Evolutionary conservation across 1,284 basidiomycete species (phyloP), one percentile per base, ranked within the genome.

Genomic region (Pascua sp.): DNA sequence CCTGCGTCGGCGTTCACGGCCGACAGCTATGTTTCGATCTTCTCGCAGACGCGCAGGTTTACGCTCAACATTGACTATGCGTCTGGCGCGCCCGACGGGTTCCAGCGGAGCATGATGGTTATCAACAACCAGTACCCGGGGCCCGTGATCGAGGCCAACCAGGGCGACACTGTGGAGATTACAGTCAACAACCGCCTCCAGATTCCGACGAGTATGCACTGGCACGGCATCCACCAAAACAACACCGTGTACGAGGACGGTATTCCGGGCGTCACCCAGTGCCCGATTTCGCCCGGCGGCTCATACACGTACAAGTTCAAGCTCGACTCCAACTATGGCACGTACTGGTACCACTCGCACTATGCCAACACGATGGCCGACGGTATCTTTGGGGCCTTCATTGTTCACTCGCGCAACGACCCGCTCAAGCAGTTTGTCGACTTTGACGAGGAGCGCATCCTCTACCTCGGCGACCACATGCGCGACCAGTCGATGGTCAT

Each of bases 211-310:
- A 44, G 61, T 12, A 60, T 72, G 17, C 69, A 72, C 53, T 72
- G 69, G 69, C 70, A 72, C 48, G 70, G 70, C 18, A 67, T 72
- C 41, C 49, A 52, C 11, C 69, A 71, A 56, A 70, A 69, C 40
- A 63, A 64, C 36, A 59, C 69, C 18, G 52, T 54, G 16, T 55
- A 43, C 45, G 67, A 66, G 60, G 70, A 72, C 53, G 70, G 70
- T 41, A 62, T 68, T 8, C 68, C 70, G 3, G 70, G 70, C 24
- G 42, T 72, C 17, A 61, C 68, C 2, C 79, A 73, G 70, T 85
- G 84, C 61, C 82, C 82, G 3, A 83, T 85, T 57, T 75, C 78
- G 5, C 70, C 81, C 0, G 76, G 77, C 0, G 64, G 76, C n/a
- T 76, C 75, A 9, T 84, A 82, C 75, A 75, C 79, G 16, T 84